Conservation (phyloP, 2,329 filamentous ascomycete species). For the Bipolaris victoriae region DNA sequence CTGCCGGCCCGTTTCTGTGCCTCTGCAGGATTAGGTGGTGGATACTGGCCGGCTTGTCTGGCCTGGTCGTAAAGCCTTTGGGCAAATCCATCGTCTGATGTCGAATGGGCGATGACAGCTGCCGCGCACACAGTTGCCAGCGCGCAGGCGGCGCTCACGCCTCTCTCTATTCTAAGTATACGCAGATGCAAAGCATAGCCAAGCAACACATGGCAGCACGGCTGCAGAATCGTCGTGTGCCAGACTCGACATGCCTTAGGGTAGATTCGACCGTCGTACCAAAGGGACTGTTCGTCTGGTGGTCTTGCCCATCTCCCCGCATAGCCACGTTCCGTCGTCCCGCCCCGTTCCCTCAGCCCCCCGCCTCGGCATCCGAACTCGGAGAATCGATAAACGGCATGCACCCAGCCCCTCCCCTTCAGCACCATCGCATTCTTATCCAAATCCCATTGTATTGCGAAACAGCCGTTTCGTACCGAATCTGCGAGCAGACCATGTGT, state of each 20-base stretch:
- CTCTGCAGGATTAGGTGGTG: slow-evolving; percentile 10
- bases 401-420: slow-evolving; percentile 11
- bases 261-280: slow-evolving; percentile 11
- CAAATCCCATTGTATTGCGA: not conserved
- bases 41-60: not conserved
- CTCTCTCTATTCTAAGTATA: slow-evolving; percentile 24
- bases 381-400: slow-evolving; percentile 27
- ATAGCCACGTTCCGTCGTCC: slow-evolving; percentile 24
- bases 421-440: slow-evolving; percentile 1
- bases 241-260: not conserved
- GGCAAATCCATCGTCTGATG: slow-evolving; percentile 3
- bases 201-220: slow-evolving; percentile 9
- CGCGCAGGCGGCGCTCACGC: slow-evolving; percentile 8
- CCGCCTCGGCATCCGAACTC: slow-evolving; percentile 27
- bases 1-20: slow-evolving; percentile 20
- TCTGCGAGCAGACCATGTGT: not conserved
- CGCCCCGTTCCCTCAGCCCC: slow-evolving; percentile 23
- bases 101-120: slow-evolving; percentile 6
- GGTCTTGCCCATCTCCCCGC: slow-evolving; percentile 16
- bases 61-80: slow-evolving; percentile 2
- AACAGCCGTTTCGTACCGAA: not conserved
- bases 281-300: slow-evolving; percentile 15
- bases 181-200: slow-evolving; percentile 22
- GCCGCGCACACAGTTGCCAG: slow-evolving; percentile 10
- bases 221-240: slow-evolving; percentile 3